A percentile compares a stretch with the other conserved stretches of the same genome.
Conservation (phyloP, 2,329 filamentous ascomycete genomes). For the Calonectria pauciramosa region DNA sequence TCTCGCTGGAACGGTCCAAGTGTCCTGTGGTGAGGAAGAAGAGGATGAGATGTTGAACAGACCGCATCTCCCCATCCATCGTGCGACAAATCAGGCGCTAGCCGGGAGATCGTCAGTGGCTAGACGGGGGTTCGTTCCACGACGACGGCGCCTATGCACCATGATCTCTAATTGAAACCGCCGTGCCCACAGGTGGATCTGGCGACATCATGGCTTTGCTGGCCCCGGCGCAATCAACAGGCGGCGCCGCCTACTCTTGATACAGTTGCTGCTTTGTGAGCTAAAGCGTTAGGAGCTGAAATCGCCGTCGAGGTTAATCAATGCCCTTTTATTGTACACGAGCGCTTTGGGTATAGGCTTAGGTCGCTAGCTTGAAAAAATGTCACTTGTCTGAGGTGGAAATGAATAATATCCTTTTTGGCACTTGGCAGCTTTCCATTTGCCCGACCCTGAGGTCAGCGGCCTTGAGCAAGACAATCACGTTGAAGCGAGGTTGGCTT, state of each 20-base stretch:
- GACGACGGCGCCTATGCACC: constrained; percentile 24
- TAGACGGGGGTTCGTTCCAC: constrained; percentile 27
- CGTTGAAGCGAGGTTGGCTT: background rate
- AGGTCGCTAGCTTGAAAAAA: background rate
- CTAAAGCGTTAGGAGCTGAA: background rate
- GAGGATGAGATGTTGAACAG: constrained; percentile 3
- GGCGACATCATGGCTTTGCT: background rate
- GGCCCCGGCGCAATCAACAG: background rate
- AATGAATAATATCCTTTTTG: background rate
- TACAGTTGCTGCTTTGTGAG: background rate
- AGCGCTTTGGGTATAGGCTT: background rate
- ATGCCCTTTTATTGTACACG: background rate
- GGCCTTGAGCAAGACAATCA: background rate
- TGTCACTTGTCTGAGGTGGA: constrained; percentile 2
- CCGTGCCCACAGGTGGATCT: constrained; percentile 20
- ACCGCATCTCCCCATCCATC: constrained; percentile 20
- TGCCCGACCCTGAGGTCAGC: background rate
- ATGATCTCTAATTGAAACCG: constrained; percentile 38
- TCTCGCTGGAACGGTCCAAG: background rate
- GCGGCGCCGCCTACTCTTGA: background rate
- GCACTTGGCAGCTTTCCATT: background rate
- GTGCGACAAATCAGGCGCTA: constrained; percentile 26
- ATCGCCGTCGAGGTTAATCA: background rate
- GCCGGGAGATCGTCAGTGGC: constrained; percentile 29
- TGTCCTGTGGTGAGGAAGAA: background rate